Percentiles rank a stretch among this genome's conserved stretches.
Conservation (phyloP, 2,329 filamentous ascomycete genomes). For the Fusarium zealandicum region DNA sequence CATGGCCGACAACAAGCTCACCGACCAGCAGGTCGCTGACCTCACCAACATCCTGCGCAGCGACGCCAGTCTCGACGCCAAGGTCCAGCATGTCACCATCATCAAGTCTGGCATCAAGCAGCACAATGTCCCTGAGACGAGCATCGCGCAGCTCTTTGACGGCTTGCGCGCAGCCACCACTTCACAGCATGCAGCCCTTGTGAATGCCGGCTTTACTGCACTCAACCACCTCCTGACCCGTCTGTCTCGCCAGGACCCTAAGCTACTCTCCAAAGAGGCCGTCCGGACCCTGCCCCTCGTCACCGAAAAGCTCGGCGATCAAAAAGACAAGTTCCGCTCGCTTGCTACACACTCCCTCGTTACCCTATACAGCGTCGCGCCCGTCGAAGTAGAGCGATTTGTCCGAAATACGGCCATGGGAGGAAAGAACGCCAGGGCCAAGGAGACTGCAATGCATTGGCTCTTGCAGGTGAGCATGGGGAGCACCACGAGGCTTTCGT, state of each 20-base stretch:
- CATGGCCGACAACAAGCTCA: constrained; percentile 64
- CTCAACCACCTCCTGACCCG: constrained; percentile 88
- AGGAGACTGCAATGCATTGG: constrained; percentile 87
- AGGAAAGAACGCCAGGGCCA: constrained; percentile 82
- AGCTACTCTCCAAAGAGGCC: constrained; percentile 73
- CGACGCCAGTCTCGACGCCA: constrained; percentile 72
- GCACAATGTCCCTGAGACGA: constrained; percentile 81
- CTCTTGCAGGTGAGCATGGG: constrained; percentile 69
- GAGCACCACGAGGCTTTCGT: not conserved
- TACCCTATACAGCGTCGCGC: constrained; percentile 76
- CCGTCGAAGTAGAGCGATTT: constrained; percentile 78
- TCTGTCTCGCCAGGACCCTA: constrained; percentile 83
- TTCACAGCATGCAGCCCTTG: constrained; percentile 78
- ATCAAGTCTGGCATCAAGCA: constrained; percentile 93
- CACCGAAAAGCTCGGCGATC: constrained; percentile 85
- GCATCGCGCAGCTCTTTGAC: constrained; percentile 79
- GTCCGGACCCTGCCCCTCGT: constrained; percentile 76
- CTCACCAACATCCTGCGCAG: constrained; percentile 61
- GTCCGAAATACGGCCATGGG: constrained; percentile 80
- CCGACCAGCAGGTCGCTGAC: constrained; percentile 65
- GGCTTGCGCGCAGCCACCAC: constrained; percentile 77
- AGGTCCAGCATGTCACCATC: constrained; percentile 73
- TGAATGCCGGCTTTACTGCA: constrained; percentile 85
- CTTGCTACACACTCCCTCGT: constrained; percentile 77
- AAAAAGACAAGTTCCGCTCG: constrained; percentile 82